Percentiles rank a stretch among this genome's conserved stretches.
Conservation (phyloP, 2,329 filamentous ascomycete genomes). For the Epicoccum nigrum region DNA sequence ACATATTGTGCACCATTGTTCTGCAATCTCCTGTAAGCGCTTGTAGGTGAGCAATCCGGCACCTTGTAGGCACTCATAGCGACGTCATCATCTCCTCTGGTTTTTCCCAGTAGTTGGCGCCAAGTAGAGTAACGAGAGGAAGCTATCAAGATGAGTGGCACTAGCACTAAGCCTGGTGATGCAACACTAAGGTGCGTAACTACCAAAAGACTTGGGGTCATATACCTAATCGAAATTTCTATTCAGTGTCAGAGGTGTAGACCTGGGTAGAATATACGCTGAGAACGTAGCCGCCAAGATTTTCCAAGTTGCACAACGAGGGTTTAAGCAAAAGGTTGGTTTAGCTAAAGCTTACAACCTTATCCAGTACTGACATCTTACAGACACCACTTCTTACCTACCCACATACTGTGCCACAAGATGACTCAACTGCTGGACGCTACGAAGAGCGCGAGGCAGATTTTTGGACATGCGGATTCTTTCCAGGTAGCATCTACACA, state of each 20-base stretch:
- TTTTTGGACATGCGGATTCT: constrained; percentile 48
- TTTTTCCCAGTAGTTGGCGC: too few relatives aligned
- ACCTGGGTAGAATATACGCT: constrained; percentile 36
- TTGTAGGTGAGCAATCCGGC: too few relatives aligned
- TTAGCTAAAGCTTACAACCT: background rate
- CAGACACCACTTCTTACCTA: constrained; percentile 39
- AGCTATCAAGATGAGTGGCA: background rate
- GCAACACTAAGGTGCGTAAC: constrained; percentile 16
- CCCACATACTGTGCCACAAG: constrained; percentile 43
- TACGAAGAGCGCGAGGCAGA: constrained; percentile 46
- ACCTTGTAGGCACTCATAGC: too few relatives aligned
- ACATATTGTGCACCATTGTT: too few relatives aligned
- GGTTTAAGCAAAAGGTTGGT: constrained; percentile 30
- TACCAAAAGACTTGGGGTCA: too few relatives aligned
- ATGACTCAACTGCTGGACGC: constrained; percentile 27
- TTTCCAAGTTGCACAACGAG: constrained; percentile 41
- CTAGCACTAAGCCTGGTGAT: background rate
- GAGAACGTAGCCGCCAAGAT: constrained; percentile 42
- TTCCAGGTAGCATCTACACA: constrained; percentile 44
- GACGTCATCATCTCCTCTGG: too few relatives aligned
- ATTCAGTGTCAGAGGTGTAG: constrained; percentile 32
- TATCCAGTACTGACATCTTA: background rate
- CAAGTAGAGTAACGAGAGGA: background rate
- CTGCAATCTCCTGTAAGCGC: too few relatives aligned
- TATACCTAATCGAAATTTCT: background rate